phyloP scores from a whole-genome alignment of 192 early-diverging fungal species.

The Backusella luteola region DNA sequence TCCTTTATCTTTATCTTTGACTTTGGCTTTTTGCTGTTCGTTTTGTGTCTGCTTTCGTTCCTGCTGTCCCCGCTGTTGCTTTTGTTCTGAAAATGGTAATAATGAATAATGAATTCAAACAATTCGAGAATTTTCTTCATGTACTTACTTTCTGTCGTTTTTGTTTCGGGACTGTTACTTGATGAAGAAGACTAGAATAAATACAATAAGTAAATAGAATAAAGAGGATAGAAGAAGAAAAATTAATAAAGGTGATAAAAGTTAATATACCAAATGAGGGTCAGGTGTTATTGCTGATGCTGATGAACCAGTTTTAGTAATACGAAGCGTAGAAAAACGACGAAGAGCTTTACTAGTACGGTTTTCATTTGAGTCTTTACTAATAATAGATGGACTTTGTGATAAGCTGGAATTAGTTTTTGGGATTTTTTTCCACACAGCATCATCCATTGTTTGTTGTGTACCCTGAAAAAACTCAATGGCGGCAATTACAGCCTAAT shows the following conservation, averaged over 20 bases:
- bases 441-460: conserved; percentile 13
- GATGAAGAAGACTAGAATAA: neutral
- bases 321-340: conserved; percentile 7
- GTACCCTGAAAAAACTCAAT: conserved; percentile 79
- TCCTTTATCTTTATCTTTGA: neutral
- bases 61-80: neutral
- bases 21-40: neutral
- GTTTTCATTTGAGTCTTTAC: neutral
- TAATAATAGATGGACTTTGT: neutral
- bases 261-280: neutral
- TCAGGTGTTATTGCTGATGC: neutral
- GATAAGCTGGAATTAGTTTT: conserved; percentile 10
- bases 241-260: neutral
- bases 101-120: neutral
- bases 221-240: neutral
- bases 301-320: neutral
- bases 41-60: neutral
- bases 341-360: neutral
- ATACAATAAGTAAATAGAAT: neutral
- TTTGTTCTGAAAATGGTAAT: neutral
- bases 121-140: neutral
- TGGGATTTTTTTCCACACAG: conserved; percentile 32
- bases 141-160: neutral
- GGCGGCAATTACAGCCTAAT: conserved; percentile 71
- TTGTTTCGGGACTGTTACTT: neutral